Percentiles rank a stretch among this genome's conserved stretches.
Evolutionary conservation across 2,329 filamentous ascomycete species (phyloP).

Genomic region (Fusarium solani-melongenae): DNA sequence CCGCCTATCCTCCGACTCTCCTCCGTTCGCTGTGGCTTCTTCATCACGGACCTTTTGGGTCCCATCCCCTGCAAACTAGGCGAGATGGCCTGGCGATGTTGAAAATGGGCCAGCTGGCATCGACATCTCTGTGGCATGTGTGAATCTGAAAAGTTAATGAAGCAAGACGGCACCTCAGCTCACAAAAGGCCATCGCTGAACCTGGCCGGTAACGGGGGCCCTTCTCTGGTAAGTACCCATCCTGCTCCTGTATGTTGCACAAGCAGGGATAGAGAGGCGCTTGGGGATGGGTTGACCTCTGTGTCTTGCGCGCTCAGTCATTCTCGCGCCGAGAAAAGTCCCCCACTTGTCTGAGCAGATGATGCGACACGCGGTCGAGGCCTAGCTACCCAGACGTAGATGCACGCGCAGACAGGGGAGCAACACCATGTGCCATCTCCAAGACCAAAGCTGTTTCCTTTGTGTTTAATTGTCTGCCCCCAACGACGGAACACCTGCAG

Average conservation of each 20-base stretch:
- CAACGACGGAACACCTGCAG: slow-evolving; percentile 8
- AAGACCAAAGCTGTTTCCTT: slow-evolving; percentile 31
- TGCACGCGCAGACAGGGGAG: slow-evolving; percentile 37
- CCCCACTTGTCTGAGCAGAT: slow-evolving; percentile 38
- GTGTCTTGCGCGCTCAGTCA: slow-evolving; percentile 26
- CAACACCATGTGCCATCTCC: slow-evolving; percentile 37
- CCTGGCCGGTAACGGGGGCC: neutral
- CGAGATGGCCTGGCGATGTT: neutral
- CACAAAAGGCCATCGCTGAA: neutral
- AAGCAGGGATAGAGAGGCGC: slow-evolving; percentile 27
- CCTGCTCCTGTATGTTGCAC: slow-evolving; percentile 12
- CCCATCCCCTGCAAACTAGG: neutral
- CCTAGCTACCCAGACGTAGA: slow-evolving; percentile 25
- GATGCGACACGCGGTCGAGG: slow-evolving; percentile 43
- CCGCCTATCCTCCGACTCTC: slow-evolving; percentile 38
- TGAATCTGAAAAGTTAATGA: neutral
- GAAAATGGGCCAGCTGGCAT: neutral
- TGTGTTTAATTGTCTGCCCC: slow-evolving; percentile 40
- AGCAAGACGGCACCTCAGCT: neutral
- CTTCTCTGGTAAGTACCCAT: neutral
- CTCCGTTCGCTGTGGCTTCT: slow-evolving; percentile 16
- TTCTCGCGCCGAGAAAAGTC: slow-evolving; percentile 18
- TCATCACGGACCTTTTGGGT: slow-evolving; percentile 2
- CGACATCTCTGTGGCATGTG: neutral
- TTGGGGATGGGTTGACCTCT: slow-evolving; percentile 18